phyloP scores from a whole-genome alignment of 2,329 filamentous ascomycete species.

The Apiospora malaysiana region DNA sequence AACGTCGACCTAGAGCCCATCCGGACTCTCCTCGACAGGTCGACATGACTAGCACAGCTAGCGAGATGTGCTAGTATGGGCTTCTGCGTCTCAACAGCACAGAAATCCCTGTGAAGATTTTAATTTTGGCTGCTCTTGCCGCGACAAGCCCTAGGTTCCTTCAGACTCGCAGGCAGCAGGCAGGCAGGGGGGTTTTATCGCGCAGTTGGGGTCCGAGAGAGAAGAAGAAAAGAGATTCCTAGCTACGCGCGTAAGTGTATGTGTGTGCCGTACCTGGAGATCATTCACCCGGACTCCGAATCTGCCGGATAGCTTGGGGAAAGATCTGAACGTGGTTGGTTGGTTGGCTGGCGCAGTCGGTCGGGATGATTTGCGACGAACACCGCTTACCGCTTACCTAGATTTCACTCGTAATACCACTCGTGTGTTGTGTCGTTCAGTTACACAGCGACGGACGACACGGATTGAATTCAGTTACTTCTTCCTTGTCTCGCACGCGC shows the following conservation, averaged over 20 bases:
- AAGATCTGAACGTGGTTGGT: neutral
- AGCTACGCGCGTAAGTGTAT: neutral
- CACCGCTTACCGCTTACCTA: no score
- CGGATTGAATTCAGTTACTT: neutral
- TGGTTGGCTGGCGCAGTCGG: neutral
- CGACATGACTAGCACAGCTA: neutral
- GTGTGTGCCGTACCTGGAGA: neutral
- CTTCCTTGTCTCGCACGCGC: neutral
- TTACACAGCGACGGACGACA: no score
- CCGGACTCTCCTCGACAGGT: neutral
- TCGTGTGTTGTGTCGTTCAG: no score
- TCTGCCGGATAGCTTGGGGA: neutral
- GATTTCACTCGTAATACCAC: no score
- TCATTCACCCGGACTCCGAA: conserved; percentile 7
- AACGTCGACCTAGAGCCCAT: neutral
- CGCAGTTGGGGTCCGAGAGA: neutral
- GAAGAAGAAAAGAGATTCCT: neutral
- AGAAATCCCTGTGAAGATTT: neutral
- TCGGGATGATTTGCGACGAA: no score
- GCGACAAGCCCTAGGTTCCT: neutral
- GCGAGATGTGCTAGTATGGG: neutral
- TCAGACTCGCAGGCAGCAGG: neutral
- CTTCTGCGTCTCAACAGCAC: neutral
- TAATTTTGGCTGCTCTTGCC: neutral
- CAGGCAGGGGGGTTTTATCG: neutral